Base-by-base conservation (phyloP, 495 filamentous ascomycete species). In the Evansstolkia leycettana region DNA sequence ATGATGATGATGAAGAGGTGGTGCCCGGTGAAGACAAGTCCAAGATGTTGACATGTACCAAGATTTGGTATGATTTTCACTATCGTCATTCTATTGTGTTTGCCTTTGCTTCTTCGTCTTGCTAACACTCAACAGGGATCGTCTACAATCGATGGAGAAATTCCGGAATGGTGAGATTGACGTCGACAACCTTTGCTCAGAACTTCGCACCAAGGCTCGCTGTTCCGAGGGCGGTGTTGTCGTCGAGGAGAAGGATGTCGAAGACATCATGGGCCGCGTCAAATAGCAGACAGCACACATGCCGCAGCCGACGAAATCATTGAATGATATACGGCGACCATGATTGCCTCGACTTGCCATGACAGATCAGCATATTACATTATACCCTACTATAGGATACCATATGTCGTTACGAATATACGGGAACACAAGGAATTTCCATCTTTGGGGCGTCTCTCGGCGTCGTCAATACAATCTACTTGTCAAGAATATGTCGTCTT, bases 151-250 rank as follows among this genome's bases (percentile, higher is more conserved):
- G 16, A 90, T 87, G 55, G 80, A 86, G 33, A 84, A 78, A 49
- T 90, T 90, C 50, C 80, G 81, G 46, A 78, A 72, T 31, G 88
- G 86, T 45, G 83, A 89, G 43, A 75, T 94, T 41, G 90, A 99
- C 45, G 80, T 99, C 45, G 92, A 99, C 51, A 72, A 75, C 36
- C 70, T 99, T 9, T 99, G 92, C 60, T 76, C 80, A 5, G 87
- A 99, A 42, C 72, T 99, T n/a, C 80, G 87, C 38, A 80, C 82
- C 48, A 99, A 99, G 62, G 92, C 92, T 30, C 88, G 88, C 52
- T 99, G 92, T 52, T 92, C 86, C 1, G 90, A 92, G 50, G 75
- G 70, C 17, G 89, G 90, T 17, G 82, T 89, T n/a, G 85, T 95
- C 15, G 81, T 98, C 32, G 80, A 84, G 45, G 73, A 94, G 59